A percentile compares a stretch with the other conserved stretches of the same genome.
phyloP scores from a whole-genome alignment of 202 grass and related monocot species.

The Digitaria exilis region DNA sequence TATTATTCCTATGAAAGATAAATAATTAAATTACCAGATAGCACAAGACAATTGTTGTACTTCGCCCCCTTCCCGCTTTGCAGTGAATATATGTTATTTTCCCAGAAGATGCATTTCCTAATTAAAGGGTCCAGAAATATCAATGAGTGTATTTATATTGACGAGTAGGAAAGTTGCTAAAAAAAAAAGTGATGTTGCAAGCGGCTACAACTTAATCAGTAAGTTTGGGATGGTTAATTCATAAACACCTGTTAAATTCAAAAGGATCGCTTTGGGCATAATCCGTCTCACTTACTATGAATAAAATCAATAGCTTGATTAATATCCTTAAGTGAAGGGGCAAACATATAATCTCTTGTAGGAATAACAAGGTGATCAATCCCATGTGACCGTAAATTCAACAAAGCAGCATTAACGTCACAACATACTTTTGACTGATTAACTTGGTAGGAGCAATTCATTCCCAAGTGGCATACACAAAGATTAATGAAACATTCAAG shows the following conservation, averaged over 20 bases:
- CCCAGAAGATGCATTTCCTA: slow-evolving; percentile 63
- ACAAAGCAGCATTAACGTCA: slow-evolving; percentile 36
- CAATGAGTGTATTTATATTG: neutral
- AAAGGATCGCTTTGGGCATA: slow-evolving; percentile 7
- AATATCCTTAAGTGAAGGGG: slow-evolving; percentile 79
- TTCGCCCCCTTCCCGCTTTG: slow-evolving; percentile 84
- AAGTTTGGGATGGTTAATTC: neutral
- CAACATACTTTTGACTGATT: neutral
- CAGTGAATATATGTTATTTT: slow-evolving; percentile 91
- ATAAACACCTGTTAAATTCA: neutral
- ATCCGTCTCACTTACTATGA: slow-evolving; percentile 66
- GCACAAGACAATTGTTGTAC: slow-evolving; percentile 84
- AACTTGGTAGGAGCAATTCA: slow-evolving; percentile 1
- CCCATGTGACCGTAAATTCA: slow-evolving; percentile 63
- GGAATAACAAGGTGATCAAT: slow-evolving; percentile 94
- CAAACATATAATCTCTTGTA: slow-evolving; percentile 98
- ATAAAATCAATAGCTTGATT: slow-evolving; percentile 90
- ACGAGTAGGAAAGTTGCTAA: neutral
- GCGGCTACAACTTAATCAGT: neutral
- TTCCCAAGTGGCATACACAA: slow-evolving; percentile 5
- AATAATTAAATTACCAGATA: slow-evolving; percentile 66
- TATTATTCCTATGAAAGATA: neutral
- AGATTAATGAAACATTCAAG: neutral
- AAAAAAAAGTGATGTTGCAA: neutral
- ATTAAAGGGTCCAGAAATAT: slow-evolving; percentile 10